Conservation (phyloP, 768 basidiomycete species). For the Suillus hirtellus region DNA sequence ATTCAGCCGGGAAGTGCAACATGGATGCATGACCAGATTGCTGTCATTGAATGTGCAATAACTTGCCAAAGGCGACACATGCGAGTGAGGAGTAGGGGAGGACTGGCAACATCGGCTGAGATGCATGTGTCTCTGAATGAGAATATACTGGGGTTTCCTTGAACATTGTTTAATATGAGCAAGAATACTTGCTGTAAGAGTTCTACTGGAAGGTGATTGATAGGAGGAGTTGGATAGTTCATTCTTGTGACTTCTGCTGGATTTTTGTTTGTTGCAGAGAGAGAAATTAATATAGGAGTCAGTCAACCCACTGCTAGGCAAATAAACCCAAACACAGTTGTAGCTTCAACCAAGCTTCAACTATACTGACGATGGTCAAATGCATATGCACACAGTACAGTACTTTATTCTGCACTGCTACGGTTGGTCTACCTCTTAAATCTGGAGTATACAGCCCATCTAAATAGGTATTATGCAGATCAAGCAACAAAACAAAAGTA, state of each 20-base stretch:
- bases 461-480: too few relatives aligned
- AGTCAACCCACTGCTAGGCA: too few relatives aligned
- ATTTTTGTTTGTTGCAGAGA: neutral
- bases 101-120: neutral
- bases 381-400: too few relatives aligned
- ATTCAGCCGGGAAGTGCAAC: neutral
- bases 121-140: neutral
- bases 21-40: neutral
- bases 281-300: too few relatives aligned
- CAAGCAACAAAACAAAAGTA: too few relatives aligned
- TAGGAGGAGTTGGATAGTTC: neutral
- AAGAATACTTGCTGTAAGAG: neutral
- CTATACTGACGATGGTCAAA: too few relatives aligned
- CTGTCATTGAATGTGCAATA: neutral
- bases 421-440: too few relatives aligned
- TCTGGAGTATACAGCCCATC: too few relatives aligned
- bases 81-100: neutral
- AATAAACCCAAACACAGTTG: too few relatives aligned
- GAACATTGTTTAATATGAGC: neutral
- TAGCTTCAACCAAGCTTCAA: too few relatives aligned
- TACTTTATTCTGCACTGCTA: too few relatives aligned
- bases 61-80: neutral
- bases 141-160: neutral
- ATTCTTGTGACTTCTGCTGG: neutral
- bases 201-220: neutral